Conservation (phyloP, 2,329 filamentous ascomycete genomes). For the Clarireedia paspali region DNA sequence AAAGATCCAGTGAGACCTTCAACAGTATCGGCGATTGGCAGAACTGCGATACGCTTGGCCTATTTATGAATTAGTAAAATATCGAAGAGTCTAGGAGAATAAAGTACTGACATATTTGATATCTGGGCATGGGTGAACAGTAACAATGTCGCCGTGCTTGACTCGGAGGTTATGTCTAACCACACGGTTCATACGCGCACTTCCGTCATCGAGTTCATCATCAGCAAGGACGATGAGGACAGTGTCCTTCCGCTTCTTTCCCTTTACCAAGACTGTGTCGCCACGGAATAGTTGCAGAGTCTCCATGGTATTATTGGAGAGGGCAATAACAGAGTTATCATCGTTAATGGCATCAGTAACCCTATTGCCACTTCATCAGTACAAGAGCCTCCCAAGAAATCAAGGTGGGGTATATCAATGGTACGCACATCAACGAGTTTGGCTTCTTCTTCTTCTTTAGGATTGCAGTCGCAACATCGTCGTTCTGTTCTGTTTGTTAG, state of each 20-base stretch:
- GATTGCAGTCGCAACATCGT: conserved; percentile 91
- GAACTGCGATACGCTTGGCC: conserved; percentile 98
- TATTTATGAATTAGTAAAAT: conserved; percentile 33
- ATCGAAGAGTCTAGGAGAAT: not conserved
- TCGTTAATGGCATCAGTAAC: conserved; percentile 98
- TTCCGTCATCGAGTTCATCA: conserved; percentile 96
- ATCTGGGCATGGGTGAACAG: conserved; percentile 93
- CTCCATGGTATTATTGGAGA: conserved; percentile 99
- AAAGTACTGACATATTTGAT: conserved; percentile 89
- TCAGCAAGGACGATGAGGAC: conserved; percentile 96
- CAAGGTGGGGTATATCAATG: conserved; percentile 9
- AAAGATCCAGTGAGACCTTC: conserved; percentile 96
- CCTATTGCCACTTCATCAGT: conserved; percentile 44
- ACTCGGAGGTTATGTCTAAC: conserved; percentile 97
- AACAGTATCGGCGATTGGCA: conserved; percentile 95
- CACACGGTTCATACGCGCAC: conserved; percentile 94
- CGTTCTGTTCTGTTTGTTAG: conserved; percentile 51
- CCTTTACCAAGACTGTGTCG: conserved; percentile 95
- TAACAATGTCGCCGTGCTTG: conserved; percentile 97
- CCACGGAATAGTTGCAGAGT: conserved; percentile 96
- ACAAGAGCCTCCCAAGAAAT: conserved; percentile 14
- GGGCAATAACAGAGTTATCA: conserved; percentile 98
- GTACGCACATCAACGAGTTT: conserved; percentile 86
- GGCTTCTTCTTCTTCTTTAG: conserved; percentile 99
- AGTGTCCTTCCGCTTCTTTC: conserved; percentile 99